Base-by-base conservation (phyloP, 2,329 filamentous ascomycete genomes). In the Xylariaceae sp. region DNA sequence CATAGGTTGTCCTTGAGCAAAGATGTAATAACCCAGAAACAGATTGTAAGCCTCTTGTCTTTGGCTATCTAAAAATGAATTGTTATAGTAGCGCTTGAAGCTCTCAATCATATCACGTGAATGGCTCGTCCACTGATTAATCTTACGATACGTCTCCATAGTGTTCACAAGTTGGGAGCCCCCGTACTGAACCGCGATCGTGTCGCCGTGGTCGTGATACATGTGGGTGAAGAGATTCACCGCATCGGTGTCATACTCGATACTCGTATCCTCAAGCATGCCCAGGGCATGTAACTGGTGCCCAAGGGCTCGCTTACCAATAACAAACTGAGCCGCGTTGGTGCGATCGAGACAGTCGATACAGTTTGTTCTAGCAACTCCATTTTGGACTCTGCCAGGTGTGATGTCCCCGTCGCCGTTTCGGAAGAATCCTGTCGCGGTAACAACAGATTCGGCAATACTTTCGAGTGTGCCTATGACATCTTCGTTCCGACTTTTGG, bases 81-180 rank as follows among this genome's bases (percentile, higher is more conserved):
- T 99, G 75, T 97, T 96, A 73, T 99, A 99, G 72, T 97, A 99
- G 23, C 94, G 85, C 72, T 97, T 99, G 78, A 99, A 97, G 70
- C 91, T 96, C 74, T 99, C 94, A 18, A 99, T 92, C 93, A 99
- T 97, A 71, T 99, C 94, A 62, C 94, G 84, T 2, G 93, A 97
- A 71, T 96, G 92, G 64, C 91, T 96, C 20, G 92, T 96, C 94
- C 94, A 99, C 70, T 97, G 93, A 63, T 97, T 97, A 70, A 97
- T 96, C 74, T 97, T 97, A 52, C 94, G 89, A 71, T 99, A 99
- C 4, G 94, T 99, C 61, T 96, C 92, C 92, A 99, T 97, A 0
- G 94, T 99, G 70, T 99, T 99, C 64, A 99, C 94, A 0, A 99
- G 82, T 72, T 99, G 94, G 2, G 92, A 97, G 8, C 94, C 94